Percentiles rank a stretch among this genome's conserved stretches.
Conservation (phyloP, 2,329 filamentous ascomycete genomes). For the Ceratocystis alfenasii region DNA sequence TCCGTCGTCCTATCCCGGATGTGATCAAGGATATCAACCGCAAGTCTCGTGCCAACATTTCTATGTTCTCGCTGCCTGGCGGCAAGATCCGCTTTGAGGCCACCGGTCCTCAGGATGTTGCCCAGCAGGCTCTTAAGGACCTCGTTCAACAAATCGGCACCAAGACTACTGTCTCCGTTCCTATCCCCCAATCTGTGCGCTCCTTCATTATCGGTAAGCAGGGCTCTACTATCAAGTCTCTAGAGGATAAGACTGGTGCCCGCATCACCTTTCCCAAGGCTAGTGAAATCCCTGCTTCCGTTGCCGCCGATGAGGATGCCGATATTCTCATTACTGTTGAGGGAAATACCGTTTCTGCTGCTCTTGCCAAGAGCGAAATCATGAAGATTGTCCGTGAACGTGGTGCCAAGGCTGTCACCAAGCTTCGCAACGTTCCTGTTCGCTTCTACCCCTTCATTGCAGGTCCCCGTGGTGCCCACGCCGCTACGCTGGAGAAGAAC, state of each 20-base stretch:
- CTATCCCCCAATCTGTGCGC: slow-evolving; percentile 50
- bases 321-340: slow-evolving; percentile 80
- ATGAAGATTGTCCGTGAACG: slow-evolving; percentile 79
- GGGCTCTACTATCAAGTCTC: slow-evolving; percentile 77
- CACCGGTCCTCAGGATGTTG: slow-evolving; percentile 68
- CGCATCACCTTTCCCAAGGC: slow-evolving; percentile 78
- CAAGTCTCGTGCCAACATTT: slow-evolving; percentile 75
- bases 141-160: slow-evolving; percentile 77
- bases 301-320: slow-evolving; percentile 64
- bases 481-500: slow-evolving; percentile 60
- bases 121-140: slow-evolving; percentile 79
- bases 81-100: slow-evolving; percentile 73
- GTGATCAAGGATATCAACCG: slow-evolving; percentile 86
- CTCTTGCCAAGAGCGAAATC: slow-evolving; percentile 72
- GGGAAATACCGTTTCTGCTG: slow-evolving; percentile 79
- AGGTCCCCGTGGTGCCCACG: slow-evolving; percentile 57
- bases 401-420: slow-evolving; percentile 67
- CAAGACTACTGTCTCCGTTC: slow-evolving; percentile 34
- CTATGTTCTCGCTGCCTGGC: slow-evolving; percentile 59
- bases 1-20: slow-evolving; percentile 76
- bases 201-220: slow-evolving; percentile 88
- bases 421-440: slow-evolving; percentile 70
- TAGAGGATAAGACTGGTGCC: slow-evolving; percentile 82
- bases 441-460: slow-evolving; percentile 95
- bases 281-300: slow-evolving; percentile 46